Percentiles rank a stretch among this genome's conserved stretches.
Conservation (phyloP, 2,329 filamentous ascomycete genomes). For the Diaporthe humulicola region DNA sequence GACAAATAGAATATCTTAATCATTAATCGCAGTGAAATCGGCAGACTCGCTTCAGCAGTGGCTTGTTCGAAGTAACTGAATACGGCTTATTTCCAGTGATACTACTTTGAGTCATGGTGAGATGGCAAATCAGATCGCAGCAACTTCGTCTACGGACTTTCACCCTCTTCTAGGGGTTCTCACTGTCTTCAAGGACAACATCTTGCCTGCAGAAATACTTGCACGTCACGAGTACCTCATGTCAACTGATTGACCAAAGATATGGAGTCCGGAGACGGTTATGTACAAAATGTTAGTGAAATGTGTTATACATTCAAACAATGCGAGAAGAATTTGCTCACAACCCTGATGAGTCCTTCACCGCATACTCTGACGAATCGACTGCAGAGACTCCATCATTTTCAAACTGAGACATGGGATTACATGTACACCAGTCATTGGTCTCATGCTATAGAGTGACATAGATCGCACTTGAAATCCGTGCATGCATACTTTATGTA, state of each 20-base stretch:
- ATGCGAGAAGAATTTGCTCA: slow-evolving; percentile 15
- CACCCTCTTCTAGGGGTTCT: not conserved
- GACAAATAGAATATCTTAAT: not conserved
- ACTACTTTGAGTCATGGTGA: not conserved
- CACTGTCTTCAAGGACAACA: not conserved
- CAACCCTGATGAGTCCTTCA: not conserved
- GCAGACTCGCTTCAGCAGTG: not conserved
- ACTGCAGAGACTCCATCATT: not conserved
- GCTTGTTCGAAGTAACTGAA: not conserved
- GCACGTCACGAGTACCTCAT: not conserved
- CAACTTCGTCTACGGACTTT: slow-evolving; percentile 17
- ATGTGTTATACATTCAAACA: slow-evolving; percentile 12
- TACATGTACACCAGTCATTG: not conserved
- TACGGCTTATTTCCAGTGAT: not conserved
- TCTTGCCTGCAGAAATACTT: not conserved
- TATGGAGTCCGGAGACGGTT: slow-evolving; percentile 14
- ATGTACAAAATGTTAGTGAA: not conserved
- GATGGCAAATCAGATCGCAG: not conserved
- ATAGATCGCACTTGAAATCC: not conserved
- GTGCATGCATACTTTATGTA: not conserved
- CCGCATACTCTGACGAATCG: not conserved
- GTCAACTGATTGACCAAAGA: slow-evolving; percentile 7
- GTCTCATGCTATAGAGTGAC: not conserved
- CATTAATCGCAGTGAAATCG: not conserved
- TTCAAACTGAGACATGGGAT: not conserved